Evolutionary conservation across 2,329 filamentous ascomycete species (phyloP).

Genomic region (Ophiocordyceps camponoti-floridani): DNA sequence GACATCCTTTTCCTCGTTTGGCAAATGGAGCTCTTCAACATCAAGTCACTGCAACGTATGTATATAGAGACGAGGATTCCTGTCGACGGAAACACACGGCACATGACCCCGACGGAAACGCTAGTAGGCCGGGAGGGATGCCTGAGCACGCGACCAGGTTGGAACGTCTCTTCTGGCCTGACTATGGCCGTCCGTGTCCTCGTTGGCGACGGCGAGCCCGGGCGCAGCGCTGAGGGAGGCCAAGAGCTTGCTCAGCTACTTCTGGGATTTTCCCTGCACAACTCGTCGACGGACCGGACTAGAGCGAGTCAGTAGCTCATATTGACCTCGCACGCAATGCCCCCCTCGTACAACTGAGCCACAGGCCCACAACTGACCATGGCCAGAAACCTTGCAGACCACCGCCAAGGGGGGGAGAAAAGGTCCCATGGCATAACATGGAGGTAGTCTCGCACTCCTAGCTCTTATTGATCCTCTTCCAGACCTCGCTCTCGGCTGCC

Average conservation of each 20-base stretch:
- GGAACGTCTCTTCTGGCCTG: too few relatives aligned
- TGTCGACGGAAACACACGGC: too few relatives aligned
- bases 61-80: too few relatives aligned
- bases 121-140: too few relatives aligned
- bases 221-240: too few relatives aligned
- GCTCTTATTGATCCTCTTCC: constrained; percentile 44
- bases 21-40: too few relatives aligned
- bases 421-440: not conserved
- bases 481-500: constrained; percentile 41
- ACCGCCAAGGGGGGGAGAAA: not conserved
- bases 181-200: too few relatives aligned
- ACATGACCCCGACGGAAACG: too few relatives aligned
- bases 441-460: constrained; percentile 7
- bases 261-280: not conserved
- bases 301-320: not conserved
- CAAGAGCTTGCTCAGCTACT: not conserved
- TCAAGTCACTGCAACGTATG: too few relatives aligned
- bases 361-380: not conserved
- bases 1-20: too few relatives aligned
- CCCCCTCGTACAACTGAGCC: not conserved
- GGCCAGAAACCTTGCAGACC: not conserved
- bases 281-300: not conserved
- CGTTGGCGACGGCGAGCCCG: too few relatives aligned
- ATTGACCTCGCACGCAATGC: not conserved
- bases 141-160: too few relatives aligned